These are phyloP conservation scores for Dactylorhiza incarnata DNA, from an alignment of 106 monocot genomes.

Conservation along the genomic window DNA sequence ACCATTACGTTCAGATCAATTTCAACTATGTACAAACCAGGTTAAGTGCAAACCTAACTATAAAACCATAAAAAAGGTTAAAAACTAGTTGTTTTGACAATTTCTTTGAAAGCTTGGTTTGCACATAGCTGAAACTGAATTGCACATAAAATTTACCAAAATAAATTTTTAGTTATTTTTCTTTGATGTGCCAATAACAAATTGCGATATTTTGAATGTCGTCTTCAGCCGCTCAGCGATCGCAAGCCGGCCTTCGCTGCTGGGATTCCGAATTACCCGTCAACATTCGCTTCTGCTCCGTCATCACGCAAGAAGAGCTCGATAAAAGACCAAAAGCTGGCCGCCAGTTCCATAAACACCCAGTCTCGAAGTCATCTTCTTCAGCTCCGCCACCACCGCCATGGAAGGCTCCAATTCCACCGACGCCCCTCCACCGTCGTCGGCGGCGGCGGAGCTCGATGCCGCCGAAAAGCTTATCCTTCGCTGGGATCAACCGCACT, in stretches of 20 bases:
- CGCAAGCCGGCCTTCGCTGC: background rate
- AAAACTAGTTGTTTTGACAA: no score
- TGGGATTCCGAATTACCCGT: no score
- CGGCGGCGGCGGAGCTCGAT: background rate
- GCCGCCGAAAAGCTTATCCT: constrained; percentile 8
- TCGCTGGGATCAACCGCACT: background rate
- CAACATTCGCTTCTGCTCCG: background rate
- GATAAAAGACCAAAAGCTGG: background rate
- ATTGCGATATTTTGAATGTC: background rate
- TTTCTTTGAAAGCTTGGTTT: no score
- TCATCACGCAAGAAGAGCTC: background rate
- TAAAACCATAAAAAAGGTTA: no score
- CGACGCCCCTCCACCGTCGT: background rate
- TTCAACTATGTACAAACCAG: no score
- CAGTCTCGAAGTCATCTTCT: background rate
- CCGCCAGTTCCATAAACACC: background rate
- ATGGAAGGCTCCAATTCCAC: background rate
- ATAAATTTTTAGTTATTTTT: no score
- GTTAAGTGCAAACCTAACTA: no score
- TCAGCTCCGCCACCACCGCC: background rate
- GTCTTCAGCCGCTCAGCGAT: no score
- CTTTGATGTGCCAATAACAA: no score
- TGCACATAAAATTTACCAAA: no score
- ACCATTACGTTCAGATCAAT: no score
- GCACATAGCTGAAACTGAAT: no score